Evolutionary conservation across 2,329 filamentous ascomycete species (phyloP).

Genomic region (Ceratocystis eucalypticola): DNA sequence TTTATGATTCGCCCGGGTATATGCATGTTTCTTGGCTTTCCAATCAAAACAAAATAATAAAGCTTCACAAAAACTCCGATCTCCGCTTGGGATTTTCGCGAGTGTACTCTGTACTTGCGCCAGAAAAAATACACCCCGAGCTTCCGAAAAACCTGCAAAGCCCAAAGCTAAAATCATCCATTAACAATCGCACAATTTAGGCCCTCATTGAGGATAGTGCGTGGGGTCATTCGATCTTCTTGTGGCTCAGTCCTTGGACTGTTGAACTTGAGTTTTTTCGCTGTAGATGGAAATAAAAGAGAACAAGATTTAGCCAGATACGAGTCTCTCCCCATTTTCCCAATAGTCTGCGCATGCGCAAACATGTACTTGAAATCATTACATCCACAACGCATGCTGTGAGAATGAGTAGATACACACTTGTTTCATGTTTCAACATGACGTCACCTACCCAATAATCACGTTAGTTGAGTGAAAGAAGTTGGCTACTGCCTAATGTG

Average conservation of each 20-base stretch:
- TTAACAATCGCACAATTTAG: too few species aligned
- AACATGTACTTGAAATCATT: not conserved
- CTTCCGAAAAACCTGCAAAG: not conserved
- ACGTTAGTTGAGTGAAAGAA: not conserved
- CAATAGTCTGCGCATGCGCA: too few species aligned
- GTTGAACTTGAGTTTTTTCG: too few species aligned
- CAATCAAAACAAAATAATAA: not conserved
- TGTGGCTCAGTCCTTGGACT: too few species aligned
- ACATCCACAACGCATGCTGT: too few species aligned
- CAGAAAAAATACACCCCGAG: not conserved
- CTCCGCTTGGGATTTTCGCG: not conserved
- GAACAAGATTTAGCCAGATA: too few species aligned
- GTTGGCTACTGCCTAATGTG: not conserved
- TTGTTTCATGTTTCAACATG: not conserved
- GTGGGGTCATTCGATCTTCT: too few species aligned
- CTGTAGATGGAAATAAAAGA: too few species aligned
- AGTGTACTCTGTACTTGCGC: not conserved
- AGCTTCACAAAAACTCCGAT: not conserved
- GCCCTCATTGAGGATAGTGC: too few species aligned
- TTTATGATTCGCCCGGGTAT: not conserved
- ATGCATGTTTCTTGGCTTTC: not conserved
- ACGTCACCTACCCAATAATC: not conserved
- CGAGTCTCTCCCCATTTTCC: too few species aligned
- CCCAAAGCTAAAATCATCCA: too few species aligned
- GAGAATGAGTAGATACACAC: not conserved